Base-by-base conservation (phyloP, 2,329 filamentous ascomycete species). In the Sclerotinia glacialis region DNA sequence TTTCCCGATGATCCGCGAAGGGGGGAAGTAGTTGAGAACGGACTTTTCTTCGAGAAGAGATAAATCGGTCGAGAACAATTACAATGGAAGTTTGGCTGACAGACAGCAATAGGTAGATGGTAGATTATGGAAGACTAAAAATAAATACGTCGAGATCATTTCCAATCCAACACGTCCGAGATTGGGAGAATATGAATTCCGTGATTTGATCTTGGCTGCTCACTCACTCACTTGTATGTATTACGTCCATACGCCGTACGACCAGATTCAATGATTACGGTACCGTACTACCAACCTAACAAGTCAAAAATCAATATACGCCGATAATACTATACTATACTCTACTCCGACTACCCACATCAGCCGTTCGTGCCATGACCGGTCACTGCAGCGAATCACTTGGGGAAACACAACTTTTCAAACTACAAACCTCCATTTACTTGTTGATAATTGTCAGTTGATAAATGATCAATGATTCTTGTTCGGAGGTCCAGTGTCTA, bases 51-150 rank as follows among this genome's bases (percentile, higher is more conserved):
- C n/a, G 12, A 31, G 28, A 11, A 23, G 21, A 5, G 3, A 37
- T 37, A 37, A 37, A 40, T 4, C 49, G 58, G 28, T 49, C 58
- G 44, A 60, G 58, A 60, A 60, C 42, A 31, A 59, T 59, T 47
- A 18, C 9, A 40, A 59, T 5, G 6, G 9, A 16, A 34, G 4
- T 31, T 47, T 12, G n/a, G n/a, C n/a, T n/a, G n/a, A n/a, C n/a
- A n/a, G n/a, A n/a, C n/a, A n/a, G n/a, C n/a, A n/a, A n/a, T n/a
- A n/a, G n/a, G n/a, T n/a, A n/a, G n/a, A n/a, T n/a, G n/a, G n/a
- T n/a, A n/a, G n/a, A n/a, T n/a, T n/a, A n/a, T n/a, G n/a, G n/a
- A n/a, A n/a, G n/a, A n/a, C n/a, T n/a, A n/a, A n/a, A n/a, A n/a
- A n/a, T n/a, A n/a, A n/a, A n/a, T n/a, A n/a, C n/a, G n/a, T n/a